Base-by-base conservation (phyloP, 1,139 yeast genomes). In the Debaryomyces udenii region DNA sequence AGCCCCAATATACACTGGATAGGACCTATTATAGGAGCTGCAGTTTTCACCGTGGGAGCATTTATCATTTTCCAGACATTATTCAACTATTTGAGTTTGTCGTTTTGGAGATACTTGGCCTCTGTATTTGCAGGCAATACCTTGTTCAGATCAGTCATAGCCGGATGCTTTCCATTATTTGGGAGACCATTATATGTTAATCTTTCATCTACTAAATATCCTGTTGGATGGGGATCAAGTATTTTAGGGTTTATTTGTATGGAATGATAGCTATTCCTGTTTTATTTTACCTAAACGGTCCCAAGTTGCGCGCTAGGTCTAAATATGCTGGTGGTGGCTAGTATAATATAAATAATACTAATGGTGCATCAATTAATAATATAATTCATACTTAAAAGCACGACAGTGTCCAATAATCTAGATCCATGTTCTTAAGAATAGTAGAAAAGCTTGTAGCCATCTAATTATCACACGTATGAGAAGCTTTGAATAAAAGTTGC, bases 151-250 rank as follows among this genome's bases (percentile, higher is more conserved):
- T 70, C 82, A 1, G 62, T 65, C 2, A 66, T 78, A 55, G 87
- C 83, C 0, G 81, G 81, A 27, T 77, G 76, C 3, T 82, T 82
- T 68, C 87, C 88, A 33, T 61, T 82, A 37, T 80, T 82, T 53
- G 86, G 83, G 3, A 57, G 62, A 36, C 68, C 74, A 1, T 65
- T 82, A 70, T 82, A 70, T 50, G 47, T 57, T 31, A 75, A 76
- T 49, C 56, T 78, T 39, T 69, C 66, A 2, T 68, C 71, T 7
- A 50, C 64, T 1, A 70, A 66, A 35, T 80, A 66, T 51, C 82
- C 83, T 3, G 81, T 78, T 7, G 85, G 70, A 0, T 77, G 80
- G 79, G 85, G 83, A 2, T 65, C 77, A 1, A 65, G 77, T 9
- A 51, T 80, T 13, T 52, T 80, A 39, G 83, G 73, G 0, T 69